Evolutionary conservation across 345 rosid genomes (phyloP), one percentile per base, ranked within the genome.

Genomic region (Syzygium oleosum): DNA sequence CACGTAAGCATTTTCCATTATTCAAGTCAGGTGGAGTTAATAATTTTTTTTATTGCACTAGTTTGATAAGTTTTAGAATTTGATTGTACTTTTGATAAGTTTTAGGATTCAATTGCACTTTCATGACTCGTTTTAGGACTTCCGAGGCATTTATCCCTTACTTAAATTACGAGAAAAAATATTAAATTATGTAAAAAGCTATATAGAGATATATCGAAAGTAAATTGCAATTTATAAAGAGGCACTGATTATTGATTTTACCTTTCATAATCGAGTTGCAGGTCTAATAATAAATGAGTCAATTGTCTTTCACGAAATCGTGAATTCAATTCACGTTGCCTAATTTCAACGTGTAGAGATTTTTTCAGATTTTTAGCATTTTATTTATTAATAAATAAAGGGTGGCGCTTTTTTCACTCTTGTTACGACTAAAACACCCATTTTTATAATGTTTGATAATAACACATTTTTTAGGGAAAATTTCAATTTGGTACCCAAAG

Each of bases 71-170:
- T 43, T 43, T 52, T 52, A 3, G 19, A 14, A 14, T 52, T 14
- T 52, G 12, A 51, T 10, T 51, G 6, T 4, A 14, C 15, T 52
- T 12, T 13, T 19, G 2, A 4, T 68, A 14, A 15, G 1, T 80
- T 51, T 80, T 12, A 38, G 19, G 11, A 43, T 0, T 22, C 8
- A 17, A 43, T 43, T 6, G 7, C 5, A 23, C 3, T 80, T 31
- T 38, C 9, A 1, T 3, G 12, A 21, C 2, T 3, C 9, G 3
- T 80, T 41, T 80, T 80, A 46, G 0, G 0, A 46, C 0, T 59
- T 25, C 4, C 0, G 5, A 1, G 12, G 6, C 2, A 59, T 2
- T 59, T 59, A 59, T 59, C 3, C 3, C 3, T 46, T 83, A 12
- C 6, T 73, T 23, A n/a, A 73, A 23, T n/a, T 73, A 7, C 7